Conservation (phyloP, 2,329 filamentous ascomycete species). For the Pseudogymnoascus verrucosus region DNA sequence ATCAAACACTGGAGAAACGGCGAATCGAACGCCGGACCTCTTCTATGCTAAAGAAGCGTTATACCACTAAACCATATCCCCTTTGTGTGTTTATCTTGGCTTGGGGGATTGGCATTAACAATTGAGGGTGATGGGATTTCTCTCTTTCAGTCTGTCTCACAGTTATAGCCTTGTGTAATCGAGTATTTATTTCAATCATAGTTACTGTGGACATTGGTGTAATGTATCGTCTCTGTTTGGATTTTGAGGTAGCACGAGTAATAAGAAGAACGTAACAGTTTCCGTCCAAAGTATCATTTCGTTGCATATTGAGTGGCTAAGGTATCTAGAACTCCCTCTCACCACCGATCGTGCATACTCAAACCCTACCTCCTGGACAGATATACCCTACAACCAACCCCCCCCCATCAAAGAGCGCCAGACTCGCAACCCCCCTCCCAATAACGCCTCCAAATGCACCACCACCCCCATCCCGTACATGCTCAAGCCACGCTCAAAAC, state of each 20-base stretch:
- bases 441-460: too few relatives aligned
- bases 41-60: constrained; percentile 3
- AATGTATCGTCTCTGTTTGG: background rate
- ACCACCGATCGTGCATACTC: background rate
- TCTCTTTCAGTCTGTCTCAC: background rate
- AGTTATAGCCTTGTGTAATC: background rate
- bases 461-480: too few relatives aligned
- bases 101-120: background rate
- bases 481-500: too few relatives aligned
- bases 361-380: background rate
- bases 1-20: constrained; percentile 1
- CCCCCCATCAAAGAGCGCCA: background rate
- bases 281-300: background rate
- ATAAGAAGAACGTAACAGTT: background rate
- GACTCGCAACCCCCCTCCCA: too few relatives aligned
- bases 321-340: background rate
- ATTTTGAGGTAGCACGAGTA: background rate
- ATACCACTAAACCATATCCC: constrained; percentile 2
- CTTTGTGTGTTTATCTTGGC: background rate
- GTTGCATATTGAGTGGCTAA: background rate
- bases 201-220: background rate
- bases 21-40: constrained; percentile 4
- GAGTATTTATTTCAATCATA: background rate
- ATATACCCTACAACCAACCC: background rate
- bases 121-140: background rate